These are phyloP conservation scores for Penicillium waksmanii DNA, from an alignment of 495 filamentous ascomycete species.

Conservation along the genomic window DNA sequence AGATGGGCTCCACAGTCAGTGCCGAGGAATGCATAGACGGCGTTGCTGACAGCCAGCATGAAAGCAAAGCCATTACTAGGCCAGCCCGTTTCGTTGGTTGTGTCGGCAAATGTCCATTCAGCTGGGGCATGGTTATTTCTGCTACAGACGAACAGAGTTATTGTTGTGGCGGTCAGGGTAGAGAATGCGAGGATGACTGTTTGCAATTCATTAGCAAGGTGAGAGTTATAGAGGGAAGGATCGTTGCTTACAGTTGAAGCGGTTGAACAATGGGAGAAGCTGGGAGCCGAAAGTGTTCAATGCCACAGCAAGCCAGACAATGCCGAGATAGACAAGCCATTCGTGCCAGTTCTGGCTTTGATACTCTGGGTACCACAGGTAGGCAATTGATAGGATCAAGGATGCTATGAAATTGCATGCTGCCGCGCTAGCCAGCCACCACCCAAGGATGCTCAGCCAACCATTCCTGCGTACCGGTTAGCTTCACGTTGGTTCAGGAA, in stretches of 20 bases:
- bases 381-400: conserved; percentile 9
- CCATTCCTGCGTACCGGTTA: conserved; percentile 9
- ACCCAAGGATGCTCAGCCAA: conserved; percentile 17
- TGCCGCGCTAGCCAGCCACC: conserved; percentile 14
- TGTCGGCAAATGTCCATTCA: conserved; percentile 8
- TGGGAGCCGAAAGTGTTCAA: conserved; percentile 14
- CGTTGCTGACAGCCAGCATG: conserved; percentile 10
- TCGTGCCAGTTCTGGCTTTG: conserved; percentile 14
- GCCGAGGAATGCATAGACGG: conserved; percentile 17
- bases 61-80: conserved; percentile 14
- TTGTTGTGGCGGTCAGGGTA: conserved; percentile 11
- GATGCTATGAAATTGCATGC: conserved; percentile 17
- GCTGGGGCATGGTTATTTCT: conserved; percentile 9
- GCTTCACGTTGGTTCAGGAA: neutral
- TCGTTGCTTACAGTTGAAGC: conserved; percentile 10
- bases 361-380: conserved; percentile 16
- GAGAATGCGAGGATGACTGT: conserved; percentile 12
- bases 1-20: conserved; percentile 17
- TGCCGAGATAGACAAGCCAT: conserved; percentile 14
- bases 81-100: conserved; percentile 14
- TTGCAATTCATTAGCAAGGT: neutral
- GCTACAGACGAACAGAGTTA: conserved; percentile 14
- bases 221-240: neutral
- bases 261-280: conserved; percentile 15
- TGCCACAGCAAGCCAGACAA: conserved; percentile 10